Conservation (phyloP, 2,329 filamentous ascomycete genomes). For the Hypoxylon sp. region DNA sequence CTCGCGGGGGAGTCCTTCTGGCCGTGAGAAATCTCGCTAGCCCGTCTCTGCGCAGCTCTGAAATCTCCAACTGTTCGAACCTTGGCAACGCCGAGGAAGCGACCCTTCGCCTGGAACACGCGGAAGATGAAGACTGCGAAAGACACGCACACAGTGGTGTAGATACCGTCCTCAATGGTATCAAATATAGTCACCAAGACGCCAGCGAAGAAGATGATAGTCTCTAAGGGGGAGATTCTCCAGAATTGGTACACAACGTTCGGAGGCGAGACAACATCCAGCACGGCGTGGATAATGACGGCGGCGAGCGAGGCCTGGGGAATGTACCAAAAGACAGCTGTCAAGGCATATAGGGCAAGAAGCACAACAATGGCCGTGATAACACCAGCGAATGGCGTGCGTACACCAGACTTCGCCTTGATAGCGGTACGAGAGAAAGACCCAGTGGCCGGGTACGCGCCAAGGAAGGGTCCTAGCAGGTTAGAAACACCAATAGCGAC, state of each 20-base stretch:
- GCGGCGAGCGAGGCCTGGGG: slow-evolving; percentile 77
- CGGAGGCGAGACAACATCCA: slow-evolving; percentile 84
- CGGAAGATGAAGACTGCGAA: slow-evolving; percentile 78
- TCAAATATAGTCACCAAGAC: slow-evolving; percentile 84
- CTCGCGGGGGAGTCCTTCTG: slow-evolving; percentile 22
- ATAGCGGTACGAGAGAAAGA: slow-evolving; percentile 93
- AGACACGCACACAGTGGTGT: slow-evolving; percentile 77
- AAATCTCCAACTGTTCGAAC: slow-evolving; percentile 62
- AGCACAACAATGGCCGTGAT: slow-evolving; percentile 85
- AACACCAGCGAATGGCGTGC: slow-evolving; percentile 85
- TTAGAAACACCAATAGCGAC: slow-evolving; percentile 82
- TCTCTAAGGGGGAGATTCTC: slow-evolving; percentile 83
- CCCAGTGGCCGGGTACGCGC: slow-evolving; percentile 85
- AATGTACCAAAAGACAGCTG: slow-evolving; percentile 89
- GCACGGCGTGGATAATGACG: slow-evolving; percentile 91
- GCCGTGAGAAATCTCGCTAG: slow-evolving; percentile 19
- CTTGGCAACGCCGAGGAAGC: slow-evolving; percentile 80
- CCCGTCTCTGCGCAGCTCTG: slow-evolving; percentile 6
- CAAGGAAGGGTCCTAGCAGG: slow-evolving; percentile 79
- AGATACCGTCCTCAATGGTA: slow-evolving; percentile 85
- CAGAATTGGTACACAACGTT: slow-evolving; percentile 89
- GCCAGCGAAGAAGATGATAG: slow-evolving; percentile 84
- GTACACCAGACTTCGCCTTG: slow-evolving; percentile 91
- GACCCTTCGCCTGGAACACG: slow-evolving; percentile 78
- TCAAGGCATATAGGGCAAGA: slow-evolving; percentile 82